Percentiles rank a stretch among this genome's conserved stretches.
These are phyloP conservation scores for Schizochytrium sp. DNA, from an alignment of 108 stramenopile species.

Conservation along the genomic window DNA sequence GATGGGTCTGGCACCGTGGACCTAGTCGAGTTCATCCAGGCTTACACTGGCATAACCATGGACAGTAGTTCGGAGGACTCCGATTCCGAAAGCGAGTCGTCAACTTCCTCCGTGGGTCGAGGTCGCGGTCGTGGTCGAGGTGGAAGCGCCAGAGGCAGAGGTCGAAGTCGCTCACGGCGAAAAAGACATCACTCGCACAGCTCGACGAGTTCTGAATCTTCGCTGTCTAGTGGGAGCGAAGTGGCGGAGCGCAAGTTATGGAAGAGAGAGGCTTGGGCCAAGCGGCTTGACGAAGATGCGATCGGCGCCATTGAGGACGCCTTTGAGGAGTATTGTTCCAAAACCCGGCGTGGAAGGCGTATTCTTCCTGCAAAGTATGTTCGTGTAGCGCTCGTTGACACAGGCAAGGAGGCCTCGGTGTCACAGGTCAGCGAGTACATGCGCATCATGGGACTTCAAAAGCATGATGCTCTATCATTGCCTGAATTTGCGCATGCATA, in stretches of 20 bases:
- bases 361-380: slow-evolving; percentile 6
- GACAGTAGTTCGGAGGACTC: neutral
- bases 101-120: neutral
- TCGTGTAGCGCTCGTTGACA: neutral
- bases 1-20: slow-evolving; percentile 16
- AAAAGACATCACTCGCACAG: neutral
- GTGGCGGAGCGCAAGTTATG: neutral
- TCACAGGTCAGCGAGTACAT: slow-evolving; percentile 1
- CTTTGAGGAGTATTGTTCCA: neutral
- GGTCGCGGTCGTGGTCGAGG: neutral
- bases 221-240: neutral
- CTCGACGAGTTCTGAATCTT: neutral
- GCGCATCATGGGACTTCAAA: neutral
- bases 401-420: neutral
- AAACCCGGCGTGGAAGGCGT: neutral
- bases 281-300: neutral
- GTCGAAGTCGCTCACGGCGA: neutral
- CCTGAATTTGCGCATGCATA: neutral
- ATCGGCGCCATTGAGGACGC: neutral
- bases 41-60: neutral
- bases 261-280: neutral
- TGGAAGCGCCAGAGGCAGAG: neutral
- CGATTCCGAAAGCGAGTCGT: neutral
- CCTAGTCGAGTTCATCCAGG: slow-evolving; percentile 20
- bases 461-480: neutral